A percentile compares a stretch with the other conserved stretches of the same genome.
Conservation (phyloP, 257 asterid species). For the Plantago major region DNA sequence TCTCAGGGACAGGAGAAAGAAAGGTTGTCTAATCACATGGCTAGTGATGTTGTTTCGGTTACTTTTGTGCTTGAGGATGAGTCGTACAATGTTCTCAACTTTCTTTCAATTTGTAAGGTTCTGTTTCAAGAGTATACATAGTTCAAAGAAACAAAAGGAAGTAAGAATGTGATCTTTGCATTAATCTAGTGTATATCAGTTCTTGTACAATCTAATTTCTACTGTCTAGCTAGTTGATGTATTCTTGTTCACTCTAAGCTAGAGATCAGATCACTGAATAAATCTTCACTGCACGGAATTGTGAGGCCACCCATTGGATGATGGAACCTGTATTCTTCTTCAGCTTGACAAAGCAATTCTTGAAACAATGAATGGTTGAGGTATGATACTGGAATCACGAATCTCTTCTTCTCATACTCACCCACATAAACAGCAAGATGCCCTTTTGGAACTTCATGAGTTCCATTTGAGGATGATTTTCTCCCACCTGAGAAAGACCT, state of each 20-base stretch:
- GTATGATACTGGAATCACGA: constrained; percentile 40
- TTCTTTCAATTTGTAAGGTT: no score
- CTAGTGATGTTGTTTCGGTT: no score
- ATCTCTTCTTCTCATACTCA: constrained; percentile 30
- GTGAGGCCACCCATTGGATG: constrained; percentile 64
- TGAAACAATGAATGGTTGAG: constrained; percentile 43
- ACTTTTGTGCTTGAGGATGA: no score
- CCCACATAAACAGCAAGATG: constrained; percentile 60
- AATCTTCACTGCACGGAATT: constrained; percentile 36
- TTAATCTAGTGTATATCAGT: no score
- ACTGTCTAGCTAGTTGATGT: constrained; percentile 14
- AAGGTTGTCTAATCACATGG: no score
- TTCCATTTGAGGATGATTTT: constrained; percentile 12
- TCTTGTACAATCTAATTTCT: no score
- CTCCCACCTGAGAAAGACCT: constrained; percentile 25
- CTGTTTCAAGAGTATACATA: no score
- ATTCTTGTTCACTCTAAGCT: constrained; percentile 16
- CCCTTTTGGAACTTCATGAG: constrained; percentile 53
- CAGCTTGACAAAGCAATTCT: constrained; percentile 33
- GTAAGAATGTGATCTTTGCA: no score
- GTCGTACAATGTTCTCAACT: no score
- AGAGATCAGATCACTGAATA: constrained; percentile 31
- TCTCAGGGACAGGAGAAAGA: no score
- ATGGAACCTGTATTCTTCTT: constrained; percentile 42
- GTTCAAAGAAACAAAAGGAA: no score